Evolutionary conservation across 2,329 filamentous ascomycete genomes (phyloP), one percentile per base, ranked within the genome.

Genomic region (Aspergillus uvarum): DNA sequence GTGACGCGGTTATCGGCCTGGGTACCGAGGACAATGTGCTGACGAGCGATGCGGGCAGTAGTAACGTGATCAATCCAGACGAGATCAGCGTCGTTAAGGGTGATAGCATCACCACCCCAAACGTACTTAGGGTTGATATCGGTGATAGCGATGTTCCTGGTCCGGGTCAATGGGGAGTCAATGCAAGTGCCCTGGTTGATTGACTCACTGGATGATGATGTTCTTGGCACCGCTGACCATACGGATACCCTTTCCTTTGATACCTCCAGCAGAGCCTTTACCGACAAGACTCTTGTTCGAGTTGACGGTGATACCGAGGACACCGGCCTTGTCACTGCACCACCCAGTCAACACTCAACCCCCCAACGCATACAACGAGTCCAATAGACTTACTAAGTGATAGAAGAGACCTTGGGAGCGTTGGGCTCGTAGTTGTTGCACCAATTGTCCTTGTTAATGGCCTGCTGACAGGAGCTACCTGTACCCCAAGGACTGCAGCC

Each of bases 401-500:
- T 80, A 5, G 76, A 75, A 8, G 76, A 75, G 42, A 77, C 78
- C 54, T 76, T 79, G 38, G 81, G 78, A 1, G 83, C 81, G 29
- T 77, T 76, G 54, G 82, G 76, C 73, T 87, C 77, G 72, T 87
- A 84, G 76, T 86, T 86, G 60, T 70, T 76, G 72, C 85, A 87
- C 81, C 83, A 85, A 68, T 79, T 68, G 70, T 85, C 74, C 76
- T 84, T 77, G 76, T 87, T 84, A 71, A 88, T 86, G 62, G 85
- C 83, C 51, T 80, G 66, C 77, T 88, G 85, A 74, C 86, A 85
- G 16, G 58, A 72, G 4, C 80, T 74, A 7, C 71, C 80, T 22
- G 82, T 84, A 29, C 82, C 84, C 74, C 81, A 85, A 21, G 85
- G 85, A 16, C 83, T 80, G 66, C 86, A 88, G 19, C 85, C 85